Base-by-base conservation (phyloP, 495 filamentous ascomycete genomes). In the Filosporella fistucella region DNA sequence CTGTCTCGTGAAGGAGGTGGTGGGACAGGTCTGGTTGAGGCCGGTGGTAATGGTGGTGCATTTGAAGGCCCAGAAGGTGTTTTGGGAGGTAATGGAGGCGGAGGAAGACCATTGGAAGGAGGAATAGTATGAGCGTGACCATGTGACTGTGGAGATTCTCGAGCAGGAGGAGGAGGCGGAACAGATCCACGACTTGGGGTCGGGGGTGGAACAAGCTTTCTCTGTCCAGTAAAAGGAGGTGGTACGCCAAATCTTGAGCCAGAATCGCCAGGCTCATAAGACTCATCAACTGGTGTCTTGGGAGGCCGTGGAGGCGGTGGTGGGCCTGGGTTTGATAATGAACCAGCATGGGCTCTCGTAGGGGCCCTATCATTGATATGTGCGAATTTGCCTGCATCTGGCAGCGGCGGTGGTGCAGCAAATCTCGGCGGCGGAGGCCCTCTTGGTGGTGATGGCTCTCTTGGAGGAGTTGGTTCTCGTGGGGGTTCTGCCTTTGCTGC, bases 231-330 rank as follows among this genome's bases (percentile, higher is more conserved):
- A 60, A 95, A 95, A 17, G 86, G 82, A 14, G 91, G 91, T 23
- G 93, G 89, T 12, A 96, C 89, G 17, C 75, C 78, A 61, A 86
- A 88, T 51, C 70, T 84, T 16, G 72, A 63, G 13, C 75, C 62
- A 55, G 62, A 28, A 47, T 60, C 24, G 62, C 57, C 58, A 13
- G 59, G 53, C 22, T 62, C 59, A 29, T 59, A 54, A 9, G 32
- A 58, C 16, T 90, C 86, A 24, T 91, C 86, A 57, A 90, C 70
- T 3, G 89, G 86, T 3, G 80, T 86, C 65, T 96, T 96, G 1
- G 91, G 86, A 29, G 91, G 90, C 55, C 88, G 74, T 7, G 90
- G 90, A 16, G 90, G 90, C 26, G 90, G 89, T 3, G 88, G 85
- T 14, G 91, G 88, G 2, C 83, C 89, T 17, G 85, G 71, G 32